A percentile compares a stretch with the other conserved stretches of the same genome.
These are phyloP conservation scores for Xylaria sp. DNA, from an alignment of 2,329 filamentous ascomycete genomes.

Conservation along the genomic window DNA sequence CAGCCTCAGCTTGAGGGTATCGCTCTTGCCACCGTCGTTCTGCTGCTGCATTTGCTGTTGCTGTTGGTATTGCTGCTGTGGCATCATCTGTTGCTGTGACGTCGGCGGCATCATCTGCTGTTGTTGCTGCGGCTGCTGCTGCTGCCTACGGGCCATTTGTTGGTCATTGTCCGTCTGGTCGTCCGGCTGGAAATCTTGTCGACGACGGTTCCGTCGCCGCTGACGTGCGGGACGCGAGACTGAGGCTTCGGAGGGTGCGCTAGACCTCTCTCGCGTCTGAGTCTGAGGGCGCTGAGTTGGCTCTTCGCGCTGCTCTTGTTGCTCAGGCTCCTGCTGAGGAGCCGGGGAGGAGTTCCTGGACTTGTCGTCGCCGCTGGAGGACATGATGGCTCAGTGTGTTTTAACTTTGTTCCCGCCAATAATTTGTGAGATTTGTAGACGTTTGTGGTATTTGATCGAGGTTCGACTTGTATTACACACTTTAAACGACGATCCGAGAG, in stretches of 20 bases:
- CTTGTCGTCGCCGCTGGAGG: constrained; percentile 37
- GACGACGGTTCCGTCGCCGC: constrained; percentile 39
- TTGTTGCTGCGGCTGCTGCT: constrained; percentile 26
- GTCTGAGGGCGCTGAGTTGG: constrained; percentile 14
- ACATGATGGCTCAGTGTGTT: constrained; percentile 32
- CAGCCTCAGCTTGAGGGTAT: constrained; percentile 77
- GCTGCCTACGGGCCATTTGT: constrained; percentile 33
- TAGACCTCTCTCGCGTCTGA: constrained; percentile 33
- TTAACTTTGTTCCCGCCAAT: background rate
- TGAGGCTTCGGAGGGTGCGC: constrained; percentile 32
- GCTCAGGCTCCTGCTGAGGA: constrained; percentile 29
- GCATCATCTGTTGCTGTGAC: constrained; percentile 38
- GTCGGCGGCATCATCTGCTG: constrained; percentile 37
- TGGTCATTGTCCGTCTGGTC: constrained; percentile 29
- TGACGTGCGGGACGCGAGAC: constrained; percentile 38
- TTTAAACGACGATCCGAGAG: constrained; percentile 1
- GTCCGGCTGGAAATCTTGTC: constrained; percentile 35
- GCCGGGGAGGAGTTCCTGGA: constrained; percentile 35
- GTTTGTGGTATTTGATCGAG: background rate
- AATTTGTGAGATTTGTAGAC: background rate
- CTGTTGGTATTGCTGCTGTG: constrained; percentile 34
- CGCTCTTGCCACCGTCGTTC: constrained; percentile 56
- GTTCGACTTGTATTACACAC: background rate
- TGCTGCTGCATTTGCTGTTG: constrained; percentile 35
- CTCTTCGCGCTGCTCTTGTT: constrained; percentile 25